Conservation (phyloP, 176 grass and related monocot species). For the Thinopyrum elongatum region DNA sequence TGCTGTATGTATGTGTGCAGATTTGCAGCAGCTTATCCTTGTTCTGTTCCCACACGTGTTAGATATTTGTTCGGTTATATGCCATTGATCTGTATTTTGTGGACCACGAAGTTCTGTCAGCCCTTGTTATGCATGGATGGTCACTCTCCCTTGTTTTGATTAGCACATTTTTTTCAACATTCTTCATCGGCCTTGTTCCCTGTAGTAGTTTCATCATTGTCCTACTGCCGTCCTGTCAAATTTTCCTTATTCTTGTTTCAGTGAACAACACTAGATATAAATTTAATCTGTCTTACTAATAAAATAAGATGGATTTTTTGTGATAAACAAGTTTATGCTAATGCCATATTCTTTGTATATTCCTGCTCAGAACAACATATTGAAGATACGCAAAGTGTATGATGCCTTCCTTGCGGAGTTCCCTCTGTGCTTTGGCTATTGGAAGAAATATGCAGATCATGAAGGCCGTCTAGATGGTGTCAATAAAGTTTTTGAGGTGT, state of each 20-base stretch:
- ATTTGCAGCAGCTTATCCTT: neutral
- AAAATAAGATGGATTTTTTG: neutral
- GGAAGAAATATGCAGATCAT: constrained; percentile 99
- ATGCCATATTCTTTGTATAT: neutral
- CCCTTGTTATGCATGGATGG: neutral
- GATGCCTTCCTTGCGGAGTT: constrained; percentile 90
- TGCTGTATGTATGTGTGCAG: neutral
- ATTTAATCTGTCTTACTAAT: neutral
- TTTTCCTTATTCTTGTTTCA: neutral
- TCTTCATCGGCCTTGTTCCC: neutral
- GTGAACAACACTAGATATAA: neutral
- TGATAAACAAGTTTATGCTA: constrained; percentile 20
- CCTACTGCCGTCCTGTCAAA: neutral
- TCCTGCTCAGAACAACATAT: constrained; percentile 59
- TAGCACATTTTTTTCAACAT: neutral
- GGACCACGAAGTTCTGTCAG: neutral
- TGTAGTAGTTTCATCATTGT: neutral
- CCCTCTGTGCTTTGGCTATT: constrained; percentile 96
- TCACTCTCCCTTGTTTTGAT: neutral
- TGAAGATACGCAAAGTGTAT: constrained; percentile 89
- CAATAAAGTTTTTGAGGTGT: constrained; percentile 86
- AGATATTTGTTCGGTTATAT: neutral
- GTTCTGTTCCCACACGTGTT: neutral
- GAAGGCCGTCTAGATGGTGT: constrained; percentile 67
- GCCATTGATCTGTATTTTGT: neutral